Evolutionary conservation across 75 land plant species (phyloP).

Genomic region (Sequoia sempervirens): DNA sequence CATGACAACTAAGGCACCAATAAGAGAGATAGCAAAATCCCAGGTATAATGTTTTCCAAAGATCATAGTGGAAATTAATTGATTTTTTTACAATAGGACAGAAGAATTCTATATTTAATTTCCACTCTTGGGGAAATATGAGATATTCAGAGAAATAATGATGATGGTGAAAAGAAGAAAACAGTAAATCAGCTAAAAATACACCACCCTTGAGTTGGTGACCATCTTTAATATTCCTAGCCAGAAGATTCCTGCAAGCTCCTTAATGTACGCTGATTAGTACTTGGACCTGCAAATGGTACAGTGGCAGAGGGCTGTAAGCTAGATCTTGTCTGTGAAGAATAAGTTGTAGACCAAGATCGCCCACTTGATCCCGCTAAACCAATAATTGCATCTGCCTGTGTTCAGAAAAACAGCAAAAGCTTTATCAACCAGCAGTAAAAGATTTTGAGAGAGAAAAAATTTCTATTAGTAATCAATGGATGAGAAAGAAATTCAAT

Average conservation of each 20-base stretch:
- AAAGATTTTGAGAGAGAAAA: neutral
- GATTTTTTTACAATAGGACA: neutral
- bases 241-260: conserved; percentile 6
- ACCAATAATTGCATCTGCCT: conserved; percentile 33
- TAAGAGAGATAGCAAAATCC: neutral
- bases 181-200: neutral
- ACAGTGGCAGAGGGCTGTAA: conserved; percentile 18
- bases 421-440: neutral
- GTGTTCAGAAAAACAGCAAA: neutral
- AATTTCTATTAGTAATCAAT: neutral
- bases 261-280: neutral
- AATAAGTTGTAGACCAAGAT: conserved; percentile 46
- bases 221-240: neutral
- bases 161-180: neutral
- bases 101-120: neutral
- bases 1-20: neutral
- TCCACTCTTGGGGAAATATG: neutral
- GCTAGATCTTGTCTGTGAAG: conserved; percentile 25
- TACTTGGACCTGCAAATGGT: conserved; percentile 6
- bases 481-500: neutral
- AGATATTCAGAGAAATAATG: neutral
- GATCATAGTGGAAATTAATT: neutral
- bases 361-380: conserved; percentile 41
- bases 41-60: neutral
- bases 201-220: conserved; percentile 3